Evolutionary conservation across 805 yeast genomes (phyloP), one percentile per base, ranked within the genome.

Genomic region (Cyberlindnera euphorbiiphila): DNA sequence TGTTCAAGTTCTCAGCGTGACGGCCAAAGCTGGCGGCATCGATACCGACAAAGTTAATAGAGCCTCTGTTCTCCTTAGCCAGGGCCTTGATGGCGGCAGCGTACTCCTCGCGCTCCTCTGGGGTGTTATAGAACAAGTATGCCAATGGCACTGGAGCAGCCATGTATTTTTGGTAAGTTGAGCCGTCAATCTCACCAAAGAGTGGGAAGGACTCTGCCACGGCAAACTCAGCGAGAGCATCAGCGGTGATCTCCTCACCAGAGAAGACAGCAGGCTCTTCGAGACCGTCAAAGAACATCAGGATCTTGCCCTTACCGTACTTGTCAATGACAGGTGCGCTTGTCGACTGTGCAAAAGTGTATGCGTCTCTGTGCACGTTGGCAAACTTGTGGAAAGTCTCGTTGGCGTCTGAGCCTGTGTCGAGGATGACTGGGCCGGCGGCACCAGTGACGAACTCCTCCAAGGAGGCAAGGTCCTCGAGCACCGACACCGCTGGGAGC

Each of bases 171-270:
- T 72, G 68, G 73, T 82, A 93, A 47, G 93, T 81, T 36, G 75
- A 70, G 49, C 93, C 88, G 55, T 78, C 79, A 48, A 91, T 77
- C 64, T 89, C 96, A 56, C 95, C 96, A 53, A 89, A 81, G 54
- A 75, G 71, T 40, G 97, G 96, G 59, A 84, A 73, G 33, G 81
- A 63, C 67, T 88, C 93, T 49, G 65, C 61, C 37, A 64, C 61
- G 25, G 61, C 46, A 57, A 65, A 65, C 13, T 50, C 50, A 13
- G 46, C 39, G 13, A 64, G 39, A 13, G 47, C 33, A 16, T 55
- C 56, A 13, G 46, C 34, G 13, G 49, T 39, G 24, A 39, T 34
- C 21, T 56, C 59, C 25, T 47, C 47, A 21, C 59, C 64, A 17
- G 51, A 41, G 45, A 50, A 62, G 18, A 46, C 50, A 22, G 59